Evolutionary conservation across 768 basidiomycete genomes (phyloP), one percentile per base, ranked within the genome.

Genomic region (Rhizopogon vesiculosus): DNA sequence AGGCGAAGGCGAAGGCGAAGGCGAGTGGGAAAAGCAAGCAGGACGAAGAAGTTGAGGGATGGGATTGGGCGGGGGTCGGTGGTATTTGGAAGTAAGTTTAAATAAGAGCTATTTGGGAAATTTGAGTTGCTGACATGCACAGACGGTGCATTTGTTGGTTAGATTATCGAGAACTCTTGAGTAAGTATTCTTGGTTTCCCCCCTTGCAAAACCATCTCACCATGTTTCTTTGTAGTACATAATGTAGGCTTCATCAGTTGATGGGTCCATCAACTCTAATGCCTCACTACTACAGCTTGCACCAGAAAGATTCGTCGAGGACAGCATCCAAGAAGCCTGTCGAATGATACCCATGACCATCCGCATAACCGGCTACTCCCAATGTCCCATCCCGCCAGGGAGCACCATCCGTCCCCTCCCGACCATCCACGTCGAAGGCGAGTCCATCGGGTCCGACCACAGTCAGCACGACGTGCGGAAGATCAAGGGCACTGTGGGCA

Each of bases 91-190:
- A 74, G 81, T 81, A 60, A 61, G 78, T 68, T 3, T 2, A 9
- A n/a, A n/a, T n/a, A n/a, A 33, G 13, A 45, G 15, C 13, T 19
- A 15, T 43, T 53, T 42, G 42, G 7, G 22, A 45, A 35, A 12
- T 31, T 19, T 33, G 49, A 16, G 5, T 35, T 31, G 42, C 45
- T 46, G 43, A 19, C 28, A 43, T 13, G 35, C 35, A 13, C 58
- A 83, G 82, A 56, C 79, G 82, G 12, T 77, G 78, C 48, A 74
- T 84, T 6, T 84, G 78, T 56, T 84, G 82, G 81, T 69, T 84
- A 66, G 81, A 82, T 59, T 84, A 84, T 60, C 73, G 74, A 40
- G 80, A 83, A 54, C 59, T 84, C 3, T 62, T 84, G 7, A 62
- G 82, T 82, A 60, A 64, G 81, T 71, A 3, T 3, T 31, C 39